phyloP scores from a whole-genome alignment of 345 rosid species.

The Noccaea bulbosa region DNA sequence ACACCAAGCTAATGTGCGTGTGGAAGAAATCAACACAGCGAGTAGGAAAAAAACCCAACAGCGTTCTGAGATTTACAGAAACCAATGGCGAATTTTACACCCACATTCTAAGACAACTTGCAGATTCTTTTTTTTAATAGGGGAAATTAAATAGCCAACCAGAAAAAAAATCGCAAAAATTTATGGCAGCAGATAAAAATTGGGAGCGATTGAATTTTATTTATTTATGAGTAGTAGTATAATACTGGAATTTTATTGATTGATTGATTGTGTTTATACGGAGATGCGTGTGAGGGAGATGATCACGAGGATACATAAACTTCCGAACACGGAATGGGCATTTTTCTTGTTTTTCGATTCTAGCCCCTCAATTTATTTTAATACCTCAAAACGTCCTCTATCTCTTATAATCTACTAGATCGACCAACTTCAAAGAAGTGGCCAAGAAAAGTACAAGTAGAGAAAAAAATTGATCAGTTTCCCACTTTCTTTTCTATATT shows the following conservation, averaged over 20 bases:
- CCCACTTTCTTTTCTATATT: not conserved
- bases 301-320: slow-evolving; percentile 35
- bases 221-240: not conserved
- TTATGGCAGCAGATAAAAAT: slow-evolving; percentile 13
- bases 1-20: slow-evolving; percentile 16
- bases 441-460: too few species aligned
- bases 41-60: not conserved
- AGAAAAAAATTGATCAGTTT: too few species aligned
- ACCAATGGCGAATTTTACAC: slow-evolving; percentile 18
- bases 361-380: not conserved
- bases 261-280: slow-evolving; percentile 22
- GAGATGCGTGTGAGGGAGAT: not conserved
- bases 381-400: not conserved
- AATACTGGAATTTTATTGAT: slow-evolving; percentile 14
- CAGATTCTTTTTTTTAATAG: not conserved
- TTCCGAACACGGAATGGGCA: slow-evolving; percentile 30
- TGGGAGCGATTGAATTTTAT: not conserved
- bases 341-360: slow-evolving; percentile 7
- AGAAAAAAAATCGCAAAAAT: slow-evolving; percentile 11
- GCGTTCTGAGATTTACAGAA: slow-evolving; percentile 31
- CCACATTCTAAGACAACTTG: slow-evolving; percentile 38
- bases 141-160: slow-evolving; percentile 9
- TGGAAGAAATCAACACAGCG: not conserved
- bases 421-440: not conserved
- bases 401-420: not conserved